Evolutionary conservation across 2,329 filamentous ascomycete species (phyloP).

Genomic region (Aspergillus sp.): DNA sequence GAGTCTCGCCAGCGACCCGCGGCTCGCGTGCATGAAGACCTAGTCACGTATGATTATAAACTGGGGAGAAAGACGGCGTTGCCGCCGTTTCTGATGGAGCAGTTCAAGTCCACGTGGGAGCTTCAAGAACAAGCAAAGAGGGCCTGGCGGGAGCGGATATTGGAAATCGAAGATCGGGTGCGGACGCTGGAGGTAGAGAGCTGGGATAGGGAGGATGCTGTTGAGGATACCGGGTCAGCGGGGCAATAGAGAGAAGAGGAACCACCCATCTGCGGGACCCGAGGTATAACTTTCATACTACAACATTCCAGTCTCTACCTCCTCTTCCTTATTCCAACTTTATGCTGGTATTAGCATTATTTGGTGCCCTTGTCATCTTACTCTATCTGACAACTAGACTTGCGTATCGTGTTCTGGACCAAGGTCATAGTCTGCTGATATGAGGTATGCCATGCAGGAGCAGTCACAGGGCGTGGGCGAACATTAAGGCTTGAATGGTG

Average conservation of each 20-base stretch:
- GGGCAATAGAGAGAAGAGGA: conserved; percentile 12
- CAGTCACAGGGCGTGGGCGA: too few relatives aligned
- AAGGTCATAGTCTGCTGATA: too few relatives aligned
- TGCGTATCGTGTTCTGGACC: too few relatives aligned
- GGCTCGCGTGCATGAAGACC: conserved; percentile 73
- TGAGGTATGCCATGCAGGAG: too few relatives aligned
- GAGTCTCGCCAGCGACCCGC: conserved; percentile 71
- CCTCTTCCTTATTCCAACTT: too few relatives aligned
- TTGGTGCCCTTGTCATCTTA: too few relatives aligned
- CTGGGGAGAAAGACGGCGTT: conserved; percentile 56
- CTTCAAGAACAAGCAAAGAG: conserved; percentile 61
- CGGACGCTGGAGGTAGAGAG: conserved; percentile 66
- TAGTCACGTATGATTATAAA: conserved; percentile 75
- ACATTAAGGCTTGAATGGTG: too few relatives aligned
- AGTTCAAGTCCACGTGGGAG: conserved; percentile 59
- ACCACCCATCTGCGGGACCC: too few relatives aligned
- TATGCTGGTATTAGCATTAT: too few relatives aligned
- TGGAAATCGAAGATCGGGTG: conserved; percentile 58
- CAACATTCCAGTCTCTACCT: too few relatives aligned
- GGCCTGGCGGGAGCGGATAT: conserved; percentile 54
- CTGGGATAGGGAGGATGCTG: conserved; percentile 71
- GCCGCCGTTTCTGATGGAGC: conserved; percentile 60
- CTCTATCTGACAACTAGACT: too few relatives aligned
- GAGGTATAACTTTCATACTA: too few relatives aligned
- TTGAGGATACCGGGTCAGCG: conserved; percentile 64